Evolutionary conservation across 2,329 filamentous ascomycete species (phyloP).

Genomic region (Clonostachys solani): DNA sequence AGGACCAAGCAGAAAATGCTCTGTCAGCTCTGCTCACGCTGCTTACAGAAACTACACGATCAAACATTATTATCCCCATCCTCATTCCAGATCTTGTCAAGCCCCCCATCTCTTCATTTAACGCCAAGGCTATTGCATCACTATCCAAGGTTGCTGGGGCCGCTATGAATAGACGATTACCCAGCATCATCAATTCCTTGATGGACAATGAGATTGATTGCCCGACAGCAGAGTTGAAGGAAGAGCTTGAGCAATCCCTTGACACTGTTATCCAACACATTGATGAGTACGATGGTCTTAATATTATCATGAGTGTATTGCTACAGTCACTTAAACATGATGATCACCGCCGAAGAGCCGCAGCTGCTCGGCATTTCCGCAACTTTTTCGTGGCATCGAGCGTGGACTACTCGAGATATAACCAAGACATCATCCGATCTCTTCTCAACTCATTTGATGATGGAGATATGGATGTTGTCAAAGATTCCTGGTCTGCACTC

Average conservation of each 20-base stretch:
- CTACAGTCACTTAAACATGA: conserved; percentile 85
- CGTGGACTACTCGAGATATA: conserved; percentile 91
- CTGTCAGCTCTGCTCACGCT: conserved; percentile 89
- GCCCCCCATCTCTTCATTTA: conserved; percentile 89
- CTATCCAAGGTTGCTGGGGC: conserved; percentile 86
- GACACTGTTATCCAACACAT: conserved; percentile 88
- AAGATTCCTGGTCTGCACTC: conserved; percentile 83
- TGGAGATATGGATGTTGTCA: conserved; percentile 76
- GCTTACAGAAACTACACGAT: conserved; percentile 87
- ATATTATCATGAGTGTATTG: conserved; percentile 93
- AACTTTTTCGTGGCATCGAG: conserved; percentile 79
- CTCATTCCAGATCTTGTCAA: conserved; percentile 90
- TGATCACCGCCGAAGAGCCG: conserved; percentile 78
- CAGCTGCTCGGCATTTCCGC: conserved; percentile 73
- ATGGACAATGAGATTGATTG: conserved; percentile 86
- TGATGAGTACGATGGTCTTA: conserved; percentile 93
- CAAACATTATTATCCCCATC: conserved; percentile 94
- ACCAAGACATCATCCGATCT: conserved; percentile 89
- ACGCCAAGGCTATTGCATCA: conserved; percentile 89
- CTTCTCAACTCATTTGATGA: conserved; percentile 93
- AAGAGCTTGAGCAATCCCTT: conserved; percentile 75
- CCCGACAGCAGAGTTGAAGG: conserved; percentile 67
- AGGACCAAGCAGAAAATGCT: conserved; percentile 86
- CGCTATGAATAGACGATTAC: conserved; percentile 86
- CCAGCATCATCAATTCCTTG: conserved; percentile 85